These are phyloP conservation scores for Alternaria gaisen DNA, from an alignment of 2,329 filamentous ascomycete species.

Conservation along the genomic window DNA sequence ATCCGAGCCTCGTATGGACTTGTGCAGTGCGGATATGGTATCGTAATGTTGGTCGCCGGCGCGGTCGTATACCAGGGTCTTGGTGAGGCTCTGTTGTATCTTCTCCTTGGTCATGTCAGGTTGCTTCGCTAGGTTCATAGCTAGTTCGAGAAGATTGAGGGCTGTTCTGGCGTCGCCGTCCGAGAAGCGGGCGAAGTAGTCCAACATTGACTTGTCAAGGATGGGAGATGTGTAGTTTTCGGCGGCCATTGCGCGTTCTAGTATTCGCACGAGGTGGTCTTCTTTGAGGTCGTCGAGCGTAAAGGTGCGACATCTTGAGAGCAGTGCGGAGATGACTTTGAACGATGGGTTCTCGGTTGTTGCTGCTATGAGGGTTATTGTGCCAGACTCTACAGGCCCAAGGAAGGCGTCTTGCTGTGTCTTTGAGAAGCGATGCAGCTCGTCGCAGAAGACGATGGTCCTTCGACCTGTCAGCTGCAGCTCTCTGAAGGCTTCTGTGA, in stretches of 20 bases:
- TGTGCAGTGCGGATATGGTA: constrained; percentile 96
- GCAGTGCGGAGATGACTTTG: constrained; percentile 85
- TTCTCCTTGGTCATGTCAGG: constrained; percentile 74
- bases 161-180: constrained; percentile 94
- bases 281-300: constrained; percentile 79
- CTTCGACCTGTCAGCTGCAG: constrained; percentile 81
- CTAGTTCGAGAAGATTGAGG: constrained; percentile 89
- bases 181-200: constrained; percentile 83
- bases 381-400: constrained; percentile 88
- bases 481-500: constrained; percentile 83
- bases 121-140: constrained; percentile 76
- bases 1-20: constrained; percentile 87
- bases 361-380: constrained; percentile 90
- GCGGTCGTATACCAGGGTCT: constrained; percentile 93
- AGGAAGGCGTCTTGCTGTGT: constrained; percentile 95
- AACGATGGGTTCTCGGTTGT: constrained; percentile 98
- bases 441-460: constrained; percentile 97
- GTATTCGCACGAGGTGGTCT: constrained; percentile 75
- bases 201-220: constrained; percentile 78
- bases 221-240: constrained; percentile 67
- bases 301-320: constrained; percentile 91
- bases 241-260: constrained; percentile 75
- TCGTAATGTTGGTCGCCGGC: constrained; percentile 98
- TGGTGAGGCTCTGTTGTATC: constrained; percentile 84
- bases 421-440: constrained; percentile 92